A percentile compares a stretch with the other conserved stretches of the same genome.
Conservation (phyloP, 2,329 filamentous ascomycete genomes). For the Rhynchosporium graminicola region DNA sequence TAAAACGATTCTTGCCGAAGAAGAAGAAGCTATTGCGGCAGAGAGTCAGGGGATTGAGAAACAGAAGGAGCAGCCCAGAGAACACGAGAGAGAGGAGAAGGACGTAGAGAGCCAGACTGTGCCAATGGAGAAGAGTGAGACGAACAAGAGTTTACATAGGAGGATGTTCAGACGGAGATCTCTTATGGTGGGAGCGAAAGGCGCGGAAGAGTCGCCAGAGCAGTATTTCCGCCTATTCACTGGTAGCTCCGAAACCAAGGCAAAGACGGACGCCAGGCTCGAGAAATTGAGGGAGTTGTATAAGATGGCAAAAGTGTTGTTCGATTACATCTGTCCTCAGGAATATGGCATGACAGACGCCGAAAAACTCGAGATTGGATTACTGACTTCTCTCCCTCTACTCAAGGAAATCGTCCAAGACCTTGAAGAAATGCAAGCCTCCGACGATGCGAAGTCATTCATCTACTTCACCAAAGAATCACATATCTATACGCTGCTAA, state of each 20-base stretch:
- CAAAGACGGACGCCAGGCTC: slow-evolving; percentile 80
- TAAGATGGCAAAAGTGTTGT: slow-evolving; percentile 88
- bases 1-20: slow-evolving; percentile 73
- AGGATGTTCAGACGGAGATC: slow-evolving; percentile 62
- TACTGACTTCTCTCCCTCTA: slow-evolving; percentile 88
- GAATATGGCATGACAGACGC: slow-evolving; percentile 95
- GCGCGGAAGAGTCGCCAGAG: slow-evolving; percentile 53
- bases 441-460: slow-evolving; percentile 90
- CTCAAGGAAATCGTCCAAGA: slow-evolving; percentile 95
- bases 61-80: slow-evolving; percentile 34
- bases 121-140: slow-evolving; percentile 34
- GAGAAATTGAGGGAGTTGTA: slow-evolving; percentile 92
- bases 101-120: slow-evolving; percentile 28
- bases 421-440: slow-evolving; percentile 94
- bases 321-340: slow-evolving; percentile 97
- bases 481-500: slow-evolving; percentile 96
- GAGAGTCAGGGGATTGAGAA: slow-evolving; percentile 37
- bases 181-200: slow-evolving; percentile 56
- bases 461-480: slow-evolving; percentile 99
- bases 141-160: slow-evolving; percentile 40
- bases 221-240: slow-evolving; percentile 88
- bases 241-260: slow-evolving; percentile 71
- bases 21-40: slow-evolving; percentile 45
- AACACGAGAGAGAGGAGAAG: slow-evolving; percentile 33
- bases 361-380: slow-evolving; percentile 97